Conservation (phyloP, 768 basidiomycete genomes). For the Tricholomella constricta region DNA sequence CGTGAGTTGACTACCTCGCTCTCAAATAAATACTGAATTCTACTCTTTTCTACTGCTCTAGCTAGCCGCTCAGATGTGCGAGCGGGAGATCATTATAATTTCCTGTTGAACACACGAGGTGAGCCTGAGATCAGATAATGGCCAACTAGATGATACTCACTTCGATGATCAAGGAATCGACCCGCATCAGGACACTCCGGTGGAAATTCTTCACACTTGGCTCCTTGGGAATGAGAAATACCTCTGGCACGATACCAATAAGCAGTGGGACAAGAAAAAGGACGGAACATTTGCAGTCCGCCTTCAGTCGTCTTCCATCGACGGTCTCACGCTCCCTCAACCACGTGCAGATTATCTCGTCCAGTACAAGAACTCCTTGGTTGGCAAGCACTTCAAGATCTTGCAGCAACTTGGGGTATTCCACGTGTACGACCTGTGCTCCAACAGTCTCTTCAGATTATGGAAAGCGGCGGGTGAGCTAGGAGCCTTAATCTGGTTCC, state of each 20-base stretch:
- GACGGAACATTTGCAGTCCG: background rate
- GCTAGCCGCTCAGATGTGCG: conserved; percentile 5
- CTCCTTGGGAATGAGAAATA: background rate
- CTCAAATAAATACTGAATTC: background rate
- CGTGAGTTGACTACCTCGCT: background rate
- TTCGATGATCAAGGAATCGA: background rate
- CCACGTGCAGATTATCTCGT: background rate
- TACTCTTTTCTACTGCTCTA: background rate
- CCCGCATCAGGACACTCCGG: background rate
- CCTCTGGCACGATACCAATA: background rate
- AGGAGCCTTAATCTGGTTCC: background rate
- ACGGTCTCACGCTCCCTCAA: background rate
- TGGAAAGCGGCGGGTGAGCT: background rate
- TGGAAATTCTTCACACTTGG: background rate
- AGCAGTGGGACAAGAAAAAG: background rate
- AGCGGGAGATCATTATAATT: conserved; percentile 24
- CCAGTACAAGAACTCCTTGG: background rate
- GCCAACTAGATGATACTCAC: too few species aligned
- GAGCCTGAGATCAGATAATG: conserved; percentile 10
- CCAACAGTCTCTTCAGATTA: background rate
- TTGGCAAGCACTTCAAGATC: background rate
- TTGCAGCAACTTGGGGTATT: background rate
- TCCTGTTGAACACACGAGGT: conserved; percentile 23
- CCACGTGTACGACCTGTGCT: background rate
- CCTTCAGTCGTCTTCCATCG: background rate